These are phyloP conservation scores for Plasmodium cynomolgi DNA, from an alignment of 169 alveolate genomes.

Conservation along the genomic window DNA sequence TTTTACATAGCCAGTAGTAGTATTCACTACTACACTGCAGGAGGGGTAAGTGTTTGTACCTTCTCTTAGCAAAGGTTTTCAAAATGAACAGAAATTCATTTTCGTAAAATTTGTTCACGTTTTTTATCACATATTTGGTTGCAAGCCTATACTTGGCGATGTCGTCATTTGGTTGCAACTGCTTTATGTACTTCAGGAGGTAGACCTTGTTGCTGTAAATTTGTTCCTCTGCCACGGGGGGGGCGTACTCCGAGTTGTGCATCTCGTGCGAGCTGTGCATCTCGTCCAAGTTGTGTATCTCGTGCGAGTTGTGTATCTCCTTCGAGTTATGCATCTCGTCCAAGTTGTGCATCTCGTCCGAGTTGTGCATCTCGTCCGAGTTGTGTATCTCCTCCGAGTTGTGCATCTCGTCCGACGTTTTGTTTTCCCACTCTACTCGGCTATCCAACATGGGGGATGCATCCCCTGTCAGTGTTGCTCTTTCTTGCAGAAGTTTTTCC, in stretches of 20 bases:
- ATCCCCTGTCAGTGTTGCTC: background rate
- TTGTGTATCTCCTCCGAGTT: background rate
- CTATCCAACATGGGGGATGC: background rate
- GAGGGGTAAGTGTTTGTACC: slow-evolving; percentile 46
- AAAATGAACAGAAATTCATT: slow-evolving; percentile 58
- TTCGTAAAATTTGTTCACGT: slow-evolving; percentile 22
- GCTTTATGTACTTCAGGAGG: slow-evolving; percentile 29
- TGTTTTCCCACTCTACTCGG: background rate
- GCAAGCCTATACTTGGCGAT: slow-evolving; percentile 35
- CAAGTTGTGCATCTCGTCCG: background rate
- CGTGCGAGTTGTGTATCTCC: background rate
- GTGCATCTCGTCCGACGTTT: background rate
- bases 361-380: too few species aligned
- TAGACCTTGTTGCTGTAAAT: slow-evolving; percentile 45
- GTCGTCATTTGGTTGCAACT: slow-evolving; percentile 49
- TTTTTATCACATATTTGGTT: slow-evolving; percentile 46
- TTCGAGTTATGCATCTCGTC: background rate
- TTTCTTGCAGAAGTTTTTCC: background rate
- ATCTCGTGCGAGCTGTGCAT: background rate
- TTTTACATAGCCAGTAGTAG: slow-evolving; percentile 58
- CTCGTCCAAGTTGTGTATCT: background rate
- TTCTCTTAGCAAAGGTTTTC: slow-evolving; percentile 41
- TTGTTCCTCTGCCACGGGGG: background rate
- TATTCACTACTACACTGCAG: slow-evolving; percentile 65
- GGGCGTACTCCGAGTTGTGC: background rate